These are phyloP conservation scores for Crithidia expoeki DNA, from an alignment of 208 protist species.

Conservation along the genomic window DNA sequence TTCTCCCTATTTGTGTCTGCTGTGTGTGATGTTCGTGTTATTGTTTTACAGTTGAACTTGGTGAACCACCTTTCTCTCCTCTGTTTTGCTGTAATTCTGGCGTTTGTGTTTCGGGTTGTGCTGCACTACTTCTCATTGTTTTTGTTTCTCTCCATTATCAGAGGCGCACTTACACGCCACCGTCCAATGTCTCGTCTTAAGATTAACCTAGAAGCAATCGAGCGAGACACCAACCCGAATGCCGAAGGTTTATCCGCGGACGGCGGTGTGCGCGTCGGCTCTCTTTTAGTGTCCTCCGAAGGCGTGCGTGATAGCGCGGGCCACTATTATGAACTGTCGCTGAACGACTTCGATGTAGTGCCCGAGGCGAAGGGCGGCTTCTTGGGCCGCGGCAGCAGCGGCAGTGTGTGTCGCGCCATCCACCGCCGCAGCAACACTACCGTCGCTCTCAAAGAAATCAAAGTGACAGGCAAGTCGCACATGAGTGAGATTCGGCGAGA, in stretches of 20 bases:
- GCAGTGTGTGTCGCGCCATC: conserved; percentile 69
- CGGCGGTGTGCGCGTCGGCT: conserved; percentile 67
- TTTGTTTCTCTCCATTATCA: conserved; percentile 16
- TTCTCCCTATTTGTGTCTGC: neutral
- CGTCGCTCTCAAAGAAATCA: conserved; percentile 90
- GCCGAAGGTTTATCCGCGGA: conserved; percentile 58
- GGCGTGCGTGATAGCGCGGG: conserved; percentile 62
- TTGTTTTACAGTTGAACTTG: conserved; percentile 5
- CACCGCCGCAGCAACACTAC: conserved; percentile 58
- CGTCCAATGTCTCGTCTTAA: conserved; percentile 47
- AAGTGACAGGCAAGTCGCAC: conserved; percentile 73
- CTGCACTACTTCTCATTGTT: conserved; percentile 15
- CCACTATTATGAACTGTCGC: conserved; percentile 74
- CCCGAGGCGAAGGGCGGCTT: conserved; percentile 55
- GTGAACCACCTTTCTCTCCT: too few species aligned
- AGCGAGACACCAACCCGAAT: conserved; percentile 44
- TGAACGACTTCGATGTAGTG: conserved; percentile 70
- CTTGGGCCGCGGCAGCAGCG: conserved; percentile 85
- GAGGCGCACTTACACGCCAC: neutral
- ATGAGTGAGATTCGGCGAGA: conserved; percentile 83
- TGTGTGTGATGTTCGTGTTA: neutral
- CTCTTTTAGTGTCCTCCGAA: conserved; percentile 74
- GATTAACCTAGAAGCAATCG: conserved; percentile 80
- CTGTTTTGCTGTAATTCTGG: too few species aligned
- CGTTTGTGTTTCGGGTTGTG: neutral